phyloP scores from a whole-genome alignment of 805 yeast genomes.

The Clavispora fructus region DNA sequence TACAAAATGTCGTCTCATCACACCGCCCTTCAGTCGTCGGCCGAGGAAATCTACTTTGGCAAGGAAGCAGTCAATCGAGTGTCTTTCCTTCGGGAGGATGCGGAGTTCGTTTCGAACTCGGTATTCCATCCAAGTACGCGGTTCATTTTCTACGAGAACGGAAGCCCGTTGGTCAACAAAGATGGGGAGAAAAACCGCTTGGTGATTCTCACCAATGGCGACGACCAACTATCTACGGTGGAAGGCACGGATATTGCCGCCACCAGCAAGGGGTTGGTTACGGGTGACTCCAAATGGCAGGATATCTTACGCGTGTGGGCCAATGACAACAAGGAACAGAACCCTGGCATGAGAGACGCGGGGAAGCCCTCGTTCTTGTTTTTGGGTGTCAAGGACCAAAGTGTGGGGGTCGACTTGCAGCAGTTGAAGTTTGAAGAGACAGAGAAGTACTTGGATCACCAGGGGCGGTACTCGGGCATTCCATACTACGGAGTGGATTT shows the following conservation, averaged over 20 bases:
- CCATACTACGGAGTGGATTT: slow-evolving; percentile 65
- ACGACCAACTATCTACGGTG: slow-evolving; percentile 22
- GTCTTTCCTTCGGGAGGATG: slow-evolving; percentile 56
- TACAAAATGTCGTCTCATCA: slow-evolving; percentile 9
- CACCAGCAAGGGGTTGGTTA: slow-evolving; percentile 19
- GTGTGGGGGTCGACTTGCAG: slow-evolving; percentile 35
- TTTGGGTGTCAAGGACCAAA: slow-evolving; percentile 42
- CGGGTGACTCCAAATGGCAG: slow-evolving; percentile 10
- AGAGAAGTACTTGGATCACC: slow-evolving; percentile 37
- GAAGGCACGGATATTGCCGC: slow-evolving; percentile 12
- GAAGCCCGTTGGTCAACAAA: slow-evolving; percentile 29
- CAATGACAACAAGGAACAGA: slow-evolving; percentile 27
- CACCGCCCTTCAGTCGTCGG: slow-evolving; percentile 1
- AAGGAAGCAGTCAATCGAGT: slow-evolving; percentile 57
- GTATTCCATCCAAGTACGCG: slow-evolving; percentile 42
- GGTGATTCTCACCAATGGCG: slow-evolving; percentile 33
- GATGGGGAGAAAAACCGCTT: slow-evolving; percentile 19
- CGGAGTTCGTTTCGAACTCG: slow-evolving; percentile 44
- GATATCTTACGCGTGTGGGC: slow-evolving; percentile 18
- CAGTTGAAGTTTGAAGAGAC: slow-evolving; percentile 23
- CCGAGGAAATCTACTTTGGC: slow-evolving; percentile 33
- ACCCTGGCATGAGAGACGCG: slow-evolving; percentile 35
- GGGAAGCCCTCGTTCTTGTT: slow-evolving; percentile 33
- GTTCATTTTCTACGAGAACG: slow-evolving; percentile 39
- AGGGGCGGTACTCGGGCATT: slow-evolving; percentile 49